These are phyloP conservation scores for Ambrosia artemisiifolia DNA, from an alignment of 129 eudicot genomes.

Conservation along the genomic window DNA sequence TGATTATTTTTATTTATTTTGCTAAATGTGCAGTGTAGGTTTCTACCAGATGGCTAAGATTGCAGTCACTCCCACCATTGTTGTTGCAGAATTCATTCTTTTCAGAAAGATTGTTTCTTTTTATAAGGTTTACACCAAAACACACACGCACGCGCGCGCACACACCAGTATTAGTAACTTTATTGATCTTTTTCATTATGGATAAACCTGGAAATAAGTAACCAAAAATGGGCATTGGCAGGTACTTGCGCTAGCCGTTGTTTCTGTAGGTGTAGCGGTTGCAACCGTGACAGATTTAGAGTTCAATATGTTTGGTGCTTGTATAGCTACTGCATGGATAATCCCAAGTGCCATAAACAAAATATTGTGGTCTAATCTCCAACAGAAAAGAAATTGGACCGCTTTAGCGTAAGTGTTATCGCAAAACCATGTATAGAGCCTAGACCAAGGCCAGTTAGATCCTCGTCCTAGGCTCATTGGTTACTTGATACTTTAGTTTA, in stretches of 20 bases:
- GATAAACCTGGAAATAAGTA: conserved; percentile 1
- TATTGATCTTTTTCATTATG: not conserved
- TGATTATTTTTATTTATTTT: not conserved
- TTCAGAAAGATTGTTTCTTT: conserved; percentile 54
- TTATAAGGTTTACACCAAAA: conserved; percentile 55
- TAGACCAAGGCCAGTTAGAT: not conserved
- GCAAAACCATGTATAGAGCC: not conserved
- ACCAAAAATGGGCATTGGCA: conserved; percentile 13
- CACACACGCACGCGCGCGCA: too few relatives aligned
- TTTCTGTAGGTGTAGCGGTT: conserved; percentile 74
- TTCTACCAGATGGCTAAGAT: conserved; percentile 94
- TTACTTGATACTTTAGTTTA: not conserved
- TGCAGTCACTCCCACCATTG: conserved; percentile 91
- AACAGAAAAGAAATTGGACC: conserved; percentile 77
- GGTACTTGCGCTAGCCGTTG: conserved; percentile 64
- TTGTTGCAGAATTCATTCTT: conserved; percentile 67
- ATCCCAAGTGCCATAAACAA: conserved; percentile 80
- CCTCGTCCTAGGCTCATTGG: not conserved
- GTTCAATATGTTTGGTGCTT: conserved; percentile 70
- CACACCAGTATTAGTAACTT: not conserved
- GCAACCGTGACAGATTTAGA: conserved; percentile 84
- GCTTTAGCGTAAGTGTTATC: conserved; percentile 62
- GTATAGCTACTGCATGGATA: conserved; percentile 65
- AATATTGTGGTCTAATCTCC: conserved; percentile 75
- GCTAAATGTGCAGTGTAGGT: conserved; percentile 62